Evolutionary conservation across 1,284 basidiomycete genomes (phyloP).

Genomic region (Exsudoporus floridanus): DNA sequence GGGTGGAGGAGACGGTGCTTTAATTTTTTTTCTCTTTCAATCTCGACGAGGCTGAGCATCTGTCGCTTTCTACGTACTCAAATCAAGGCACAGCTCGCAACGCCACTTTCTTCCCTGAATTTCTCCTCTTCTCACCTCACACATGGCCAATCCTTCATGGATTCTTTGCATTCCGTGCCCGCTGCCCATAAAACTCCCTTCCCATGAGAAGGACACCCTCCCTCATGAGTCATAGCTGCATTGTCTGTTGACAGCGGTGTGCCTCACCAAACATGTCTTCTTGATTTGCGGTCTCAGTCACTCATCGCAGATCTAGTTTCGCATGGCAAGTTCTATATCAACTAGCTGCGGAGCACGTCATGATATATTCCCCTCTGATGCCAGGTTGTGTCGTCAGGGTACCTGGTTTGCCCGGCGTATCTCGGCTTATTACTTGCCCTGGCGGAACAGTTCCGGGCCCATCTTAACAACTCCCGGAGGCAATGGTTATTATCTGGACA

Average conservation of each 20-base stretch:
- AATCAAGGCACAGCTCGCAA: conserved; percentile 12
- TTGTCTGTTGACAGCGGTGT: too few species aligned
- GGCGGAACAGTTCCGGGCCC: conserved; percentile 7
- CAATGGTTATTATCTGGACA: conserved; percentile 11
- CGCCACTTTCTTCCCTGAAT: background rate
- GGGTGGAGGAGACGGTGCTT: background rate
- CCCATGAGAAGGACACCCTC: too few species aligned
- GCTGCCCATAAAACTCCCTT: too few species aligned
- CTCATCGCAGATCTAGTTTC: conserved; percentile 1
- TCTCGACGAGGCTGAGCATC: conserved; percentile 17
- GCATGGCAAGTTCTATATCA: conserved; percentile 7
- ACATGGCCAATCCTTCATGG: too few species aligned
- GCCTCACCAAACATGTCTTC: too few species aligned
- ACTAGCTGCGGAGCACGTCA: background rate
- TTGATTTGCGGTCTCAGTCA: too few species aligned
- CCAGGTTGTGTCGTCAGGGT: conserved; percentile 15
- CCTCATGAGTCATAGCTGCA: too few species aligned
- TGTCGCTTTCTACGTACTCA: background rate
- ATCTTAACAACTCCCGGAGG: conserved; percentile 1
- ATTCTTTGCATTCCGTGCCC: too few species aligned
- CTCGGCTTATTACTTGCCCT: conserved; percentile 18
- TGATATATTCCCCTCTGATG: background rate
- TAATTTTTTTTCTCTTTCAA: conserved; percentile 12
- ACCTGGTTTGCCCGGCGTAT: conserved; percentile 21
- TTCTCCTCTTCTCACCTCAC: background rate